A percentile compares a stretch with the other conserved stretches of the same genome.
Conservation (phyloP, 306 rosid genomes). For the Inga laurina region DNA sequence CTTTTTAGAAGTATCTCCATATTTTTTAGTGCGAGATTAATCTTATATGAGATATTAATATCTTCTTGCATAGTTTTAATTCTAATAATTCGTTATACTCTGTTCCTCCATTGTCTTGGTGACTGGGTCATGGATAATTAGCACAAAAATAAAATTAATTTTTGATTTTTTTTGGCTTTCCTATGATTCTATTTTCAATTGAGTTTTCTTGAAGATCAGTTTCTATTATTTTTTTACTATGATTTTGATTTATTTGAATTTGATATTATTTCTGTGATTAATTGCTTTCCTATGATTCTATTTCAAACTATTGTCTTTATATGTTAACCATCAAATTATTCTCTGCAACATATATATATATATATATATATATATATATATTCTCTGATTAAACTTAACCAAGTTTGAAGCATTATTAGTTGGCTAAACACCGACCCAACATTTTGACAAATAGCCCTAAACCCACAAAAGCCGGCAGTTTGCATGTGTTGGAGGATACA, state of each 20-base stretch:
- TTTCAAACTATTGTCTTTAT: background rate
- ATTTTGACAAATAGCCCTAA: background rate
- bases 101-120: background rate
- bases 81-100: too few relatives aligned
- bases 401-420: background rate
- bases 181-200: background rate
- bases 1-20: background rate
- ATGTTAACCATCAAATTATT: background rate
- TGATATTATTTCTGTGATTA: too few relatives aligned
- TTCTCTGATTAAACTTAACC: too few relatives aligned
- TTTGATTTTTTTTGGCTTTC: background rate
- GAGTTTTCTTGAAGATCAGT: background rate
- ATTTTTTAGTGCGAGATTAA: background rate
- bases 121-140: background rate
- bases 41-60: background rate
- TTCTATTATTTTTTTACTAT: too few relatives aligned
- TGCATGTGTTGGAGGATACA: conserved; percentile 31
- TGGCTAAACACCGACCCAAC: background rate
- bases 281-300: too few relatives aligned
- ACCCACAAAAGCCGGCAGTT: background rate
- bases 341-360: background rate
- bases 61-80: too few relatives aligned
- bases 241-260: too few relatives aligned
- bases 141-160: background rate
- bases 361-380: background rate